Base-by-base conservation (phyloP, 345 rosid species). In the Excoecaria agallocha region DNA sequence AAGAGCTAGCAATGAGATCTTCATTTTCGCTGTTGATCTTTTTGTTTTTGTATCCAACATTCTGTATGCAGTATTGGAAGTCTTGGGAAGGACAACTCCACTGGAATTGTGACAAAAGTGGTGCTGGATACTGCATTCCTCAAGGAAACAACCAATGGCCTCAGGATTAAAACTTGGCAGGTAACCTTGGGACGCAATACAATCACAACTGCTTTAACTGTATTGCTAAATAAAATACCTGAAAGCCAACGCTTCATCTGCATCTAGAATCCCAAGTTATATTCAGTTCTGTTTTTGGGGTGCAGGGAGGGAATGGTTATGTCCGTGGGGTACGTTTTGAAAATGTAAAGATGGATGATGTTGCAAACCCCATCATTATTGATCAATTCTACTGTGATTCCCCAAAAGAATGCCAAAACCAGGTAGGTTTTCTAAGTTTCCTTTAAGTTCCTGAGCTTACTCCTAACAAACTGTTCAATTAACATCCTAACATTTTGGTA, bases 121-220 rank as follows among this genome's bases (percentile, higher is more conserved):
- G 94, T 95, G 71, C 73, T 95, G 81, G 97, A 95, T 82, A 89
- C 97, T 65, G 98, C 98, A 61, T 75, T 83, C 51, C 78, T 95
- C 69, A 84, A 77, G 55, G 92, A 93, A 76, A 89, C 99, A 49
- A 84, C 91, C 30, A 95, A 91, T 74, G 99, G 99, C 57, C 85
- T 95, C 77, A 90, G 99, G 84, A 95, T 95, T 75, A 95, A 95
- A 81, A 92, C 99, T 52, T 95, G 96, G 97, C 99, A 95, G 99
- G 99, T 93, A 85, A 80, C 87, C 83, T 75, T 57, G 67, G 46
- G 51, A 5, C 22, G 12, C 10, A 59, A 19, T 58, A 54, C 37
- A 20, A 68, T 57, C 17, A 35, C 17, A 52, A 17, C 12, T 35
- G 63, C 51, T 67, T 30, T 38, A 38, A 10, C 4, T 67, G 70